Evolutionary conservation across 78 protist genomes (phyloP).

Genomic region (Dictyostelium capitatum): DNA sequence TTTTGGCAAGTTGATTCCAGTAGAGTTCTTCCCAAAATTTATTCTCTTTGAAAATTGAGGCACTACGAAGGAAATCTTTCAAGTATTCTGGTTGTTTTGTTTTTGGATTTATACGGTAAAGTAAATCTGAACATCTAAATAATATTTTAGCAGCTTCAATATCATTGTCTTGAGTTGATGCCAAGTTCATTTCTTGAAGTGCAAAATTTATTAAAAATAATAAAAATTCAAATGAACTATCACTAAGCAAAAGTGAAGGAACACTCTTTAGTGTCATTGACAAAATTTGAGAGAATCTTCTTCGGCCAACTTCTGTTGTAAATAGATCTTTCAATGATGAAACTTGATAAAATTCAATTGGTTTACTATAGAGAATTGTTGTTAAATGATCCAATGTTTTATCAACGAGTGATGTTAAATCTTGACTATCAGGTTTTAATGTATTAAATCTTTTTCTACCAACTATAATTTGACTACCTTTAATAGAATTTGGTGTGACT

Average conservation of each 20-base stretch:
- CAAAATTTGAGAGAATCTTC: conserved; percentile 60
- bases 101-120: conserved; percentile 10
- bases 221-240: conserved; percentile 35
- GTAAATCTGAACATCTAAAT: conserved; percentile 11
- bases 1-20: conserved; percentile 28
- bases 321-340: conserved; percentile 25
- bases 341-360: conserved; percentile 61
- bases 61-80: conserved; percentile 9
- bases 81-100: conserved; percentile 18
- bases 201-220: conserved; percentile 25
- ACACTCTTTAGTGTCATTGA: conserved; percentile 40
- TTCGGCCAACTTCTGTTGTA: conserved; percentile 38
- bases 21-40: conserved; percentile 51
- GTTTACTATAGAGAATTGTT: conserved; percentile 26
- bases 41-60: neutral
- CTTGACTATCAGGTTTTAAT: conserved; percentile 31
- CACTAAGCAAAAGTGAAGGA: conserved; percentile 17
- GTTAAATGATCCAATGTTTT: conserved; percentile 1
- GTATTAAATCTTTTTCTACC: conserved; percentile 73
- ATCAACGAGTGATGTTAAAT: conserved; percentile 39
- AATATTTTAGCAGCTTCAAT: conserved; percentile 35
- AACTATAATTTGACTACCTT: conserved; percentile 22
- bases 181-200: conserved; percentile 48
- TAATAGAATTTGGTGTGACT: neutral
- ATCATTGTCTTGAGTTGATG: neutral